These are phyloP conservation scores for Trypanosoma melophagium DNA, from an alignment of 208 protist species.

Conservation along the genomic window DNA sequence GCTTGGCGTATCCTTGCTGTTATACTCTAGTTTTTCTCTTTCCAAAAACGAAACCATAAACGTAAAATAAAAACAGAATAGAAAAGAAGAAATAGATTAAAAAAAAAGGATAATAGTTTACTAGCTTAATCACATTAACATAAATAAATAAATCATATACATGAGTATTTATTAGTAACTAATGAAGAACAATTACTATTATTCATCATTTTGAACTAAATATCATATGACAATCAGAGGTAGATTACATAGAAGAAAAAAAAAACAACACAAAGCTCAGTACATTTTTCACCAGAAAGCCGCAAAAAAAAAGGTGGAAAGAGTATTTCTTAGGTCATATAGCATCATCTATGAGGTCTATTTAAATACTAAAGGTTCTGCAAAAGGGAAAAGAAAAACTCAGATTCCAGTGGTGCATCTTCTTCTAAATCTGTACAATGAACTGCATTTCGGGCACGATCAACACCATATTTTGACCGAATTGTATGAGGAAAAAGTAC, in stretches of 20 bases:
- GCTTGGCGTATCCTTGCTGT: background rate
- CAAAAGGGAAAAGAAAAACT: slow-evolving; percentile 92
- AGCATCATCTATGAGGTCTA: background rate
- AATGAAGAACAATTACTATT: no score
- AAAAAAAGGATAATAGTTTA: no score
- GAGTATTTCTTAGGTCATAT: background rate
- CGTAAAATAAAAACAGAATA: background rate
- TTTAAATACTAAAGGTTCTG: slow-evolving; percentile 50
- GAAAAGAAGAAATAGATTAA: background rate
- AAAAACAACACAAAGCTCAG: no score
- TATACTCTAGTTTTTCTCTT: slow-evolving; percentile 14
- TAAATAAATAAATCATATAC: no score
- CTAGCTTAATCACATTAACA: no score
- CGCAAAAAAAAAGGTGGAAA: background rate
- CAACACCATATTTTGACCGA: slow-evolving; percentile 87
- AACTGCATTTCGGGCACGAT: slow-evolving; percentile 88
- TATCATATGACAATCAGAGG: no score
- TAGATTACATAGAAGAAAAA: no score
- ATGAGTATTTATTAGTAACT: no score
- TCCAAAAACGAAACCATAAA: background rate
- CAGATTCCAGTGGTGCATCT: slow-evolving; percentile 94
- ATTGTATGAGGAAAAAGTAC: slow-evolving; percentile 92
- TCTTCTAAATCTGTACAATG: slow-evolving; percentile 97
- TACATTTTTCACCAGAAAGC: no score
- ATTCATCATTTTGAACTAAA: no score